Conservation (phyloP, 305 asterid genomes). For the Solanum hybrid region DNA sequence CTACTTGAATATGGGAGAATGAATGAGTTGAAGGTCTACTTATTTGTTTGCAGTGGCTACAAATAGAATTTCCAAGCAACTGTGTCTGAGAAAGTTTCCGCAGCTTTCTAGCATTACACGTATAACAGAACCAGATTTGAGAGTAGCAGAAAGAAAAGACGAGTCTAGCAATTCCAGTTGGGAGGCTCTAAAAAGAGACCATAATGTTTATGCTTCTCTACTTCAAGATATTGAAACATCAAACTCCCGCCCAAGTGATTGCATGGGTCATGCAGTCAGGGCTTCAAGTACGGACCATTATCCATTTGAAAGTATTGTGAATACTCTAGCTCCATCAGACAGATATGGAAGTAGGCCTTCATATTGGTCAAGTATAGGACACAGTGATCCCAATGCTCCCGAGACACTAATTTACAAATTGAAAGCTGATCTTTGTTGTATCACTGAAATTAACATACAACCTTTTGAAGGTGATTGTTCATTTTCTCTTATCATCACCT, state of each 20-base stretch:
- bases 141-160: slow-evolving; percentile 6
- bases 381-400: slow-evolving; percentile 46
- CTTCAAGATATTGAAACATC: slow-evolving; percentile 43
- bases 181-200: slow-evolving; percentile 37
- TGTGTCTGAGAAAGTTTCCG: slow-evolving; percentile 52
- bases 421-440: slow-evolving; percentile 48
- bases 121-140: slow-evolving; percentile 14
- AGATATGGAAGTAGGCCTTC: slow-evolving; percentile 34
- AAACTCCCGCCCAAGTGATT: slow-evolving; percentile 23
- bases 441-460: slow-evolving; percentile 61
- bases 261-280: slow-evolving; percentile 50
- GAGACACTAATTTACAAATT: slow-evolving; percentile 70
- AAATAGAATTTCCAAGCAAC: slow-evolving; percentile 45
- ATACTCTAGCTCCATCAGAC: slow-evolving; percentile 59
- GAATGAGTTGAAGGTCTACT: neutral
- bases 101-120: slow-evolving; percentile 38
- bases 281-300: slow-evolving; percentile 82
- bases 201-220: slow-evolving; percentile 51
- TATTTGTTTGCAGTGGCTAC: slow-evolving; percentile 45
- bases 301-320: slow-evolving; percentile 55
- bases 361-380: slow-evolving; percentile 92
- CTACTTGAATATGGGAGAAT: neutral
- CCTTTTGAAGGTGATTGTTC: slow-evolving; percentile 68
- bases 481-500: neutral
- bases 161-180: slow-evolving; percentile 22